Percentiles rank a stretch among this genome's conserved stretches.
Evolutionary conservation across 2,329 filamentous ascomycete genomes (phyloP).

Genomic region (Aspergillus felis): DNA sequence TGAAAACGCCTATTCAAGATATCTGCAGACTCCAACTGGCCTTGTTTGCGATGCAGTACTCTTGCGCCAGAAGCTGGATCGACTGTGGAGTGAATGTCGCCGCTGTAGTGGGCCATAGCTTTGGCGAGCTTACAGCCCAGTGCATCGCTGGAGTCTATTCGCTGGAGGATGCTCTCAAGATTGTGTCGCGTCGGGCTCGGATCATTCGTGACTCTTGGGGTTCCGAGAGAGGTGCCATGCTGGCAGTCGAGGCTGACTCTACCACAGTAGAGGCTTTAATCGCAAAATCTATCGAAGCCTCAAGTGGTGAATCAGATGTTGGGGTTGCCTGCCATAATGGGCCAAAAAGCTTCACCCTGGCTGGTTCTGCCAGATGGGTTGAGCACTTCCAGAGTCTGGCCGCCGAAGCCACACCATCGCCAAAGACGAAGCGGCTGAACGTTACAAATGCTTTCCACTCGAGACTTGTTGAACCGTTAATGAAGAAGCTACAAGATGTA

Average conservation of each 20-base stretch:
- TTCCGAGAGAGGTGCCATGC: conserved; percentile 30
- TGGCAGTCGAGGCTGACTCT: conserved; percentile 30
- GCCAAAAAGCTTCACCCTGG: conserved; percentile 34
- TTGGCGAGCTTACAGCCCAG: conserved; percentile 37
- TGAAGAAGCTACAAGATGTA: conserved; percentile 21
- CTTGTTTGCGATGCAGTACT: conserved; percentile 38
- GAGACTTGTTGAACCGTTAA: conserved; percentile 35
- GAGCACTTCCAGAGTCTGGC: conserved; percentile 1
- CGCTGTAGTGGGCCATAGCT: conserved; percentile 37
- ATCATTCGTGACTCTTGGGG: conserved; percentile 33
- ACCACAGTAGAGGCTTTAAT: conserved; percentile 11
- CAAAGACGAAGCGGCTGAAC: conserved; percentile 37
- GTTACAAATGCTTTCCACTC: conserved; percentile 51
- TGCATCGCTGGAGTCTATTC: conserved; percentile 29
- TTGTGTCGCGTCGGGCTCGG: conserved; percentile 26
- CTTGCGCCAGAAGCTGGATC: conserved; percentile 37
- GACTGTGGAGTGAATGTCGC: conserved; percentile 33
- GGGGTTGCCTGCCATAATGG: conserved; percentile 14
- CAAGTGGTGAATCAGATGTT: conserved; percentile 14
- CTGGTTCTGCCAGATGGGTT: conserved; percentile 31
- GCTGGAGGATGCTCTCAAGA: conserved; percentile 25
- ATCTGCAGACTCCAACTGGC: conserved; percentile 31
- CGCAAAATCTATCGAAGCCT: background rate
- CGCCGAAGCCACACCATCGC: background rate
- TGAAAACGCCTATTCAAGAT: conserved; percentile 15